Base-by-base conservation (phyloP, 2,329 filamentous ascomycete genomes). In the Annulohypoxylon truncatum region DNA sequence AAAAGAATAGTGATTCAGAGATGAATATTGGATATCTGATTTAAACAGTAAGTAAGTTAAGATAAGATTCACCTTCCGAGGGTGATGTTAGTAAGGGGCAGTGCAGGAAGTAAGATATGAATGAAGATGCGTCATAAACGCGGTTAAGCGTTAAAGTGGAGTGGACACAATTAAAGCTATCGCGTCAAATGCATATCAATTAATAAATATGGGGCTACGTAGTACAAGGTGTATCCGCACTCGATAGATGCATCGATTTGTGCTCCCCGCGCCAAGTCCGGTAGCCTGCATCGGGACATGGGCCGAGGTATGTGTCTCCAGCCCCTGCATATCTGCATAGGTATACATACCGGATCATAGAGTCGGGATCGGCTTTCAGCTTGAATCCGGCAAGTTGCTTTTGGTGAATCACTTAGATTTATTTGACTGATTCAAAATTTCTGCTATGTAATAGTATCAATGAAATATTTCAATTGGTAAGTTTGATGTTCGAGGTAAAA, bases 171-270 rank as follows among this genome's bases (percentile, higher is more conserved):
- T 29, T 54, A 29, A 22, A 15, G n/a, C 28, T 67, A 56, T 68
- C 74, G 74, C 74, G 74, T 75, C 72, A 69, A 71, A 57, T 75
- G 68, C 70, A 75, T 75, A 75, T 71, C 64, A 70, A 71, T 71
- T 73, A 72, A 68, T 40, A 28, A 57, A 47, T 7, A 8, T 35
- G 31, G 35, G 12, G 8, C 8, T 20, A 40, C n/a, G 13, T 54
- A 20, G n/a, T 38, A 38, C 35, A 38, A 38, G n/a, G 2, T 18
- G 35, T 20, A 35, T 13, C 5, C 26, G 38, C 4, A 29, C 51
- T 28, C 15, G 59, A 22, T 75, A 71, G 44, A 42, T 66, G 50
- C 67, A 73, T 67, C 8, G n/a, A 15, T 42, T 15, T 59, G 29
- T 46, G 20, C 56, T 4, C 38, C 67, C 53, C 60, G 38, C 54